These are phyloP conservation scores for Fraxinus excelsior DNA, from an alignment of 257 asterid species.

Conservation along the genomic window DNA sequence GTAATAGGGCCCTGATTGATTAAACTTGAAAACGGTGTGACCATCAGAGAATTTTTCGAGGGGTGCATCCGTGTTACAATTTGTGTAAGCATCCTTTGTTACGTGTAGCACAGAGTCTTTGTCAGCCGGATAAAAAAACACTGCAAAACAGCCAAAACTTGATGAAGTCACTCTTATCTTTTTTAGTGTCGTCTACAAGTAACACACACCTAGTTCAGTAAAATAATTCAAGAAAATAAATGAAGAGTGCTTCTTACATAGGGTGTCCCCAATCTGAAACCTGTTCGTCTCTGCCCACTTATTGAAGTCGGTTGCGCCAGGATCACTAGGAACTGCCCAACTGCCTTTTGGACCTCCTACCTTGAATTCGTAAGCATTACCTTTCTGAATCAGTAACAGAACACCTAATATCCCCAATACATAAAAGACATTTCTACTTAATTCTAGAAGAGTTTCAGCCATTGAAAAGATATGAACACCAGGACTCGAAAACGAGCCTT, in stretches of 20 bases:
- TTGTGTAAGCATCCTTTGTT: slow-evolving; percentile 53
- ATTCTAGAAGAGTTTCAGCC: slow-evolving; percentile 38
- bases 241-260: slow-evolving; percentile 34
- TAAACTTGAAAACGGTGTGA: slow-evolving; percentile 42
- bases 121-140: slow-evolving; percentile 52
- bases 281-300: slow-evolving; percentile 55
- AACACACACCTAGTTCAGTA: background rate
- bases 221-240: background rate
- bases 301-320: slow-evolving; percentile 45
- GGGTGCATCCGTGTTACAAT: slow-evolving; percentile 54
- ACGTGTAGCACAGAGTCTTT: slow-evolving; percentile 72
- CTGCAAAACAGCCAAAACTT: slow-evolving; percentile 36
- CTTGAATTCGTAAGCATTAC: slow-evolving; percentile 51
- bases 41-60: slow-evolving; percentile 56
- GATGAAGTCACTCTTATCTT: background rate
- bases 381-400: slow-evolving; percentile 38
- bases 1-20: slow-evolving; percentile 64
- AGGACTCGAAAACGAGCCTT: background rate
- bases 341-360: slow-evolving; percentile 63
- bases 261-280: slow-evolving; percentile 53
- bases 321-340: slow-evolving; percentile 68
- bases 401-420: slow-evolving; percentile 36
- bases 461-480: slow-evolving; percentile 25
- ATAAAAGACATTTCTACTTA: slow-evolving; percentile 16
- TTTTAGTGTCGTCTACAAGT: background rate